These are phyloP conservation scores for Arthrobotrys musiformis DNA, from an alignment of 2,329 filamentous ascomycete genomes.

Conservation along the genomic window DNA sequence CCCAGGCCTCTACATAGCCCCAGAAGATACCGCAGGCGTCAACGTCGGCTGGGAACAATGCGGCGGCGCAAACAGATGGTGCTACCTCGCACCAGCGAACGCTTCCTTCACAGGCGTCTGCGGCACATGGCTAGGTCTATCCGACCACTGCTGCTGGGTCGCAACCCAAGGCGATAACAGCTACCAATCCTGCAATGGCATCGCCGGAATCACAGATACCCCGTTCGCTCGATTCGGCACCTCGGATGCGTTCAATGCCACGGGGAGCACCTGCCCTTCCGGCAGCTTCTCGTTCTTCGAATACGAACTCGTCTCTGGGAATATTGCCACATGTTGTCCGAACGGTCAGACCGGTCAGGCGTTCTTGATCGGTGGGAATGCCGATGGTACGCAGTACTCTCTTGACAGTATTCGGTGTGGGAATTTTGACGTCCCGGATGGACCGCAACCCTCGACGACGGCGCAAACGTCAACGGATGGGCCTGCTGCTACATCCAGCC, in stretches of 20 bases:
- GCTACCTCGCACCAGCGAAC: background rate
- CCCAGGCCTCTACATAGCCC: background rate
- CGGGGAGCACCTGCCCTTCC: background rate
- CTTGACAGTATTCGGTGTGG: background rate
- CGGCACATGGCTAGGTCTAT: background rate
- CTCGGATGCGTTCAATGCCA: constrained; percentile 4
- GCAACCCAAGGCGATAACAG: background rate
- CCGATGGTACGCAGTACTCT: background rate
- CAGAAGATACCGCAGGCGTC: background rate
- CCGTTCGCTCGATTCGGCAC: background rate
- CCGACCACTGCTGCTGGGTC: constrained; percentile 9
- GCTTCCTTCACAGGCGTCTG: background rate
- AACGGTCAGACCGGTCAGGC: constrained; percentile 9
- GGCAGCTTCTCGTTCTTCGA: background rate
- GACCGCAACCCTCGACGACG: background rate
- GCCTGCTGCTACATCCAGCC: background rate
- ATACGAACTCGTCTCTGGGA: background rate
- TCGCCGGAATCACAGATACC: background rate
- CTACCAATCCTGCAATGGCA: background rate
- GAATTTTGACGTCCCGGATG: background rate
- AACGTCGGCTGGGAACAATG: background rate
- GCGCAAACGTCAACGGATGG: background rate
- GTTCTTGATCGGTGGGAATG: background rate
- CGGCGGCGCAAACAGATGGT: background rate
- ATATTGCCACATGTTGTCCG: background rate